Base-by-base conservation (phyloP, 2,329 filamentous ascomycete genomes). In the Aotearoamyces nothofagi region DNA sequence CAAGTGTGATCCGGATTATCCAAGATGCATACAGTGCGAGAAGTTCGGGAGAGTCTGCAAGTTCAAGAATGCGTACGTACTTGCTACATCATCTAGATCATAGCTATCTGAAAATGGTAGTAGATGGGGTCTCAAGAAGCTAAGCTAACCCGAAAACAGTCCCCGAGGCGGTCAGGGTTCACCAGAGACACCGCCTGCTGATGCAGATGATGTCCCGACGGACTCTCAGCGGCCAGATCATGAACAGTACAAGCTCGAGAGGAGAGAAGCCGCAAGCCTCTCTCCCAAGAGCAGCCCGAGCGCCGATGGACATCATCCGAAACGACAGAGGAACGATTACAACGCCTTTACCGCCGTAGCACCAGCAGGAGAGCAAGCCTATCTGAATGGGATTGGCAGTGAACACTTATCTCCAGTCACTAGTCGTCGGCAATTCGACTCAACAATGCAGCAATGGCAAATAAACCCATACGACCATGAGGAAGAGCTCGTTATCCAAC, bases 1-100 rank as follows among this genome's bases (percentile, higher is more conserved):
- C 57, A 93, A 92, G 53, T 94, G 86, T 47, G 83, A 93, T 39
- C 86, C 84, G 2, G 83, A 86, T 42, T 78, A 72, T 39, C 80
- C 80, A 22, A 83, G 82, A 41, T 94, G 86, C 44, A 69, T 86
- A 30, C 84, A 93, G 54, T 94, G 86, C 51, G 78, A 90, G 49
- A 93, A 92, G 56, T 87, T 87, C 47, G 82, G 84, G 32, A 69
- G 82, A 26, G 63, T 78, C 11, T 93, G 86, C 66, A 77, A 77
- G 53, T 84, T 83, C 47, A 80, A 82, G 55, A 81, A 79, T 55
- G 80, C 80, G 79, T 87, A 58, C 70, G 77, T 75, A 22, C 12
- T n/a, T n/a, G 10, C 22, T 31, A 32, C 16, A n/a, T 10, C 10
- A 9, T 26, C 26, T 13, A 25, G 26, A 24, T 17, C n/a, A n/a